Evolutionary conservation across 192 early-diverging fungal species (phyloP).

Genomic region (Podila horticola): DNA sequence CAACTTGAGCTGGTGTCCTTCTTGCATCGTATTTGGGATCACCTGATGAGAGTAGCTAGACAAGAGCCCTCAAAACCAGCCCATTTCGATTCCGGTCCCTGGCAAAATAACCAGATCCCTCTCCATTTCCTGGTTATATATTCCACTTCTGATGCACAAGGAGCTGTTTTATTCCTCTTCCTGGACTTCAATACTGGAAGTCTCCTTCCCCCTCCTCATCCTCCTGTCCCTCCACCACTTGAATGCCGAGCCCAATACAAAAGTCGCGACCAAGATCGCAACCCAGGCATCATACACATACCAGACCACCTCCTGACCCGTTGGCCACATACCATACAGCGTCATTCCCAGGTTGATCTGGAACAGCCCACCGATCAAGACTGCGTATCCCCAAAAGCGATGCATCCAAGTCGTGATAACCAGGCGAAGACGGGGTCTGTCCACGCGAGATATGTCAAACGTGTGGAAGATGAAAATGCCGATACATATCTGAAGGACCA

Average conservation of each 20-base stretch:
- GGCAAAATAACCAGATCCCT: too few species aligned
- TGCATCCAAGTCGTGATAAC: constrained; percentile 28
- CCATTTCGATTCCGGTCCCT: too few species aligned
- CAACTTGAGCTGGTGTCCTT: too few species aligned
- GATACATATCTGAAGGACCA: constrained; percentile 16
- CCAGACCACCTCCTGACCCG: constrained; percentile 23
- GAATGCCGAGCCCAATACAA: constrained; percentile 9
- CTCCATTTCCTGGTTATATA: too few species aligned
- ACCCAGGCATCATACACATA: constrained; percentile 21
- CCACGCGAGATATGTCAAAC: constrained; percentile 1
- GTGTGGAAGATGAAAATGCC: constrained; percentile 34
- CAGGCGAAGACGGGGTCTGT: too few species aligned
- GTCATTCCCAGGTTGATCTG: constrained; percentile 28
- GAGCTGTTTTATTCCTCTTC: too few species aligned
- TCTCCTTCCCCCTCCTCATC: too few species aligned
- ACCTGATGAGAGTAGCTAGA: too few species aligned
- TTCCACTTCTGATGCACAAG: too few species aligned
- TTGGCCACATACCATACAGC: constrained; percentile 31
- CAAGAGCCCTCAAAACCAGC: too few species aligned
- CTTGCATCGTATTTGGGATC: too few species aligned
- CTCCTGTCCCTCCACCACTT: neutral
- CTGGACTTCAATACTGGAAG: too few species aligned
- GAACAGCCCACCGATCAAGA: constrained; percentile 13
- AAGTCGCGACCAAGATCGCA: constrained; percentile 4
- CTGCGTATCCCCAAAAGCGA: constrained; percentile 22